Evolutionary conservation across 257 asterid species (phyloP).

Genomic region (Solanum gandarillasii): DNA sequence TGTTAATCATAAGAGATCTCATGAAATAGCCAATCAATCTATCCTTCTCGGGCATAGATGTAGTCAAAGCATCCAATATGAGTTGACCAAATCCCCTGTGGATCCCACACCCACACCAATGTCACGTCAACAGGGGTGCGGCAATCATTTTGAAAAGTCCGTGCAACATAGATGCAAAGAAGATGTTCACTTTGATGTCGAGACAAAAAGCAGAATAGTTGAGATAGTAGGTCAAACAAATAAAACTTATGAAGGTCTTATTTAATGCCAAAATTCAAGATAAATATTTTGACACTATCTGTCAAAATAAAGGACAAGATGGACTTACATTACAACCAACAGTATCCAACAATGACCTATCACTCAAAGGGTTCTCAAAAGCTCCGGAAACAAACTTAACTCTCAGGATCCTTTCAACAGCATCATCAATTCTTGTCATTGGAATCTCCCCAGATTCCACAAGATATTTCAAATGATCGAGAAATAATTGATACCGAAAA

Average conservation of each 20-base stretch:
- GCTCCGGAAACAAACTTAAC: conserved; percentile 73
- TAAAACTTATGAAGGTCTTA: not conserved
- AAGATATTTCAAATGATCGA: conserved; percentile 39
- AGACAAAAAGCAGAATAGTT: not conserved
- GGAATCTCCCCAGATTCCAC: conserved; percentile 61
- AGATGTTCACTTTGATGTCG: not conserved
- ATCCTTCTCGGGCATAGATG: not conserved
- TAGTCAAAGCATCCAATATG: not conserved
- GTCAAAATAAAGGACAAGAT: not conserved
- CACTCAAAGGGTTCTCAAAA: conserved; percentile 59
- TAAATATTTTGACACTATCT: not conserved
- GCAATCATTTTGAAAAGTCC: not conserved
- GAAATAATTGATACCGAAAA: conserved; percentile 45
- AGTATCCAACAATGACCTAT: conserved; percentile 37
- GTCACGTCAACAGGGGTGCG: not conserved
- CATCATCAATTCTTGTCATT: conserved; percentile 69
- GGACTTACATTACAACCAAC: conserved; percentile 61
- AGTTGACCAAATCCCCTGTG: not conserved
- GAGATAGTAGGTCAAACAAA: not conserved
- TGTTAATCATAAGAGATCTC: not conserved
- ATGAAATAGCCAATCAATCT: not conserved
- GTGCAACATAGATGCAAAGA: not conserved
- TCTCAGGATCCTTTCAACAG: conserved; percentile 75
- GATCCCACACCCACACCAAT: not conserved
- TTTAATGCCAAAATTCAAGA: not conserved